These are phyloP conservation scores for Micractinium sp. DNA, from an alignment of 139 green algal species.

Conservation along the genomic window DNA sequence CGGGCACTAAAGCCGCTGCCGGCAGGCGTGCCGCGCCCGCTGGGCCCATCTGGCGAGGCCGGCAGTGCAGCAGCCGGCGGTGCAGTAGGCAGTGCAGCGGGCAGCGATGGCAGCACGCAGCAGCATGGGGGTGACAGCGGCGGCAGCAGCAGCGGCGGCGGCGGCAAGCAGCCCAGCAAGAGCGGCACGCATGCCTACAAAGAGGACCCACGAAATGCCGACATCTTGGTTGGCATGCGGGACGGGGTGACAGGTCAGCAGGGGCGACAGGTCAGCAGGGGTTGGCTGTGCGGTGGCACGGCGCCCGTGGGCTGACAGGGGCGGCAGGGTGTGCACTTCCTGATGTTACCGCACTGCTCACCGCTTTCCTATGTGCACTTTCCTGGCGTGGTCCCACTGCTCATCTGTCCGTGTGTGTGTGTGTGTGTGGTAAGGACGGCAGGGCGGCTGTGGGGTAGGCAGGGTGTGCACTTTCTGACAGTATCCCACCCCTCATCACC, in stretches of 20 bases:
- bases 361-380: no score
- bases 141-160: background rate
- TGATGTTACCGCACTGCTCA: no score
- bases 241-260: slow-evolving; percentile 60
- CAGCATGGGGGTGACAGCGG: background rate
- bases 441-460: no score
- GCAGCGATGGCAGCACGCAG: background rate
- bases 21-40: background rate
- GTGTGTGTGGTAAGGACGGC: no score
- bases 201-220: slow-evolving; percentile 65
- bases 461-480: no score
- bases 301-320: no score
- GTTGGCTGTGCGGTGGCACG: background rate
- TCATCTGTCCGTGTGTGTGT: no score
- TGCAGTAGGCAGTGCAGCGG: background rate
- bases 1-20: slow-evolving; percentile 45
- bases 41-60: background rate
- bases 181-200: slow-evolving; percentile 64
- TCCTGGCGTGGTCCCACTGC: no score
- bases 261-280: background rate
- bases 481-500: no score
- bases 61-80: background rate
- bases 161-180: background rate
- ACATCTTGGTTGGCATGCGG: slow-evolving; percentile 74
- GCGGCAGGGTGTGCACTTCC: no score